phyloP scores from a whole-genome alignment of 805 yeast genomes.

The Saccharomycopsis sp. region DNA sequence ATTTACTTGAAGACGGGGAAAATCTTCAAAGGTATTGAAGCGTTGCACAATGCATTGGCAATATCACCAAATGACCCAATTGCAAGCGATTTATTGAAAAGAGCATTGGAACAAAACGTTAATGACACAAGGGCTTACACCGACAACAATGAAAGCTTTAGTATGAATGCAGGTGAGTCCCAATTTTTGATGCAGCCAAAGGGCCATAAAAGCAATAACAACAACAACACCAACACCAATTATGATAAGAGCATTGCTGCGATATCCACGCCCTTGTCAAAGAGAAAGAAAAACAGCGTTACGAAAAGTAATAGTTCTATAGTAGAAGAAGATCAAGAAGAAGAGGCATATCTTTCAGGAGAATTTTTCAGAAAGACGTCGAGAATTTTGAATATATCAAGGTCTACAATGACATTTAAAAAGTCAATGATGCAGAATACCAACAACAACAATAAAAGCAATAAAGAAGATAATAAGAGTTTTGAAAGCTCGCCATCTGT shows the following conservation, averaged over 20 bases:
- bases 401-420: neutral
- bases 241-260: constrained; percentile 3
- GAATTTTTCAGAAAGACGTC: constrained; percentile 27
- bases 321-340: constrained; percentile 7
- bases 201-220: constrained; percentile 1
- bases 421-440: neutral
- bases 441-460: neutral
- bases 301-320: too few species aligned
- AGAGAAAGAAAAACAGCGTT: constrained; percentile 14
- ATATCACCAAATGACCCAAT: constrained; percentile 73
- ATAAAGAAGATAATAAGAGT: too few species aligned
- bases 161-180: neutral
- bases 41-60: constrained; percentile 73
- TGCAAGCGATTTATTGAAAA: constrained; percentile 67
- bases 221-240: too few species aligned
- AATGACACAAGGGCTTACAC: constrained; percentile 5
- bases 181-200: too few species aligned
- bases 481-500: constrained; percentile 1
- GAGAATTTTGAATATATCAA: too few species aligned
- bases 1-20: constrained; percentile 65
- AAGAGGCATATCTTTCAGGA: constrained; percentile 5
- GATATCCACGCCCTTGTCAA: constrained; percentile 17
- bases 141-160: neutral
- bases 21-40: constrained; percentile 57
- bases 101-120: constrained; percentile 51